Conservation (phyloP, 495 filamentous ascomycete genomes). For the Antarctomyces pellizariae region DNA sequence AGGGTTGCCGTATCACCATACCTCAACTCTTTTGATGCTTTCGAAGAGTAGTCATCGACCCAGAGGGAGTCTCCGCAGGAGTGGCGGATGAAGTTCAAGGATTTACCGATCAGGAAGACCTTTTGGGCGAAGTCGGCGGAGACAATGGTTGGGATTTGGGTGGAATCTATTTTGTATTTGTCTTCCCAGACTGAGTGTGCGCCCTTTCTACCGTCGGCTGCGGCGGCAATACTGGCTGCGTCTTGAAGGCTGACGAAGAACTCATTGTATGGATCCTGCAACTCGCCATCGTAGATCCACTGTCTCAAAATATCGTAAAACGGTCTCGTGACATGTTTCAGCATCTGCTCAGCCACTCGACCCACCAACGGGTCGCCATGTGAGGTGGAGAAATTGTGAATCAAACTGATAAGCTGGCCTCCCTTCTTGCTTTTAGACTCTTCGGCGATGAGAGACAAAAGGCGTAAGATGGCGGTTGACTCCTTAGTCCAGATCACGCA, state of each 20-base stretch:
- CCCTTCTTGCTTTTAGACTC: slow-evolving; percentile 72
- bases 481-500: slow-evolving; percentile 96
- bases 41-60: slow-evolving; percentile 93
- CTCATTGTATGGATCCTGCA: slow-evolving; percentile 84
- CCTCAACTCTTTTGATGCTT: slow-evolving; percentile 69
- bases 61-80: slow-evolving; percentile 82
- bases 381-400: slow-evolving; percentile 78
- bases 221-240: slow-evolving; percentile 21
- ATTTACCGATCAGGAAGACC: slow-evolving; percentile 92
- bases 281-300: slow-evolving; percentile 97
- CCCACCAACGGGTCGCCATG: slow-evolving; percentile 91
- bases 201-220: slow-evolving; percentile 25
- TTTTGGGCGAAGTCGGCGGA: slow-evolving; percentile 83
- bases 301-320: slow-evolving; percentile 92
- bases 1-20: slow-evolving; percentile 89
- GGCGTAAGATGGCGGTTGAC: slow-evolving; percentile 82
- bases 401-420: slow-evolving; percentile 80
- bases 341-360: slow-evolving; percentile 78
- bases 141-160: slow-evolving; percentile 82
- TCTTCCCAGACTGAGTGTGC: slow-evolving; percentile 93
- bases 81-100: slow-evolving; percentile 92
- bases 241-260: slow-evolving; percentile 82
- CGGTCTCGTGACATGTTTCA: slow-evolving; percentile 77
- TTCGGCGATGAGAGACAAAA: slow-evolving; percentile 88
- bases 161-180: slow-evolving; percentile 71